phyloP scores from a whole-genome alignment of 768 basidiomycete species.

The Serendipita sp. region DNA sequence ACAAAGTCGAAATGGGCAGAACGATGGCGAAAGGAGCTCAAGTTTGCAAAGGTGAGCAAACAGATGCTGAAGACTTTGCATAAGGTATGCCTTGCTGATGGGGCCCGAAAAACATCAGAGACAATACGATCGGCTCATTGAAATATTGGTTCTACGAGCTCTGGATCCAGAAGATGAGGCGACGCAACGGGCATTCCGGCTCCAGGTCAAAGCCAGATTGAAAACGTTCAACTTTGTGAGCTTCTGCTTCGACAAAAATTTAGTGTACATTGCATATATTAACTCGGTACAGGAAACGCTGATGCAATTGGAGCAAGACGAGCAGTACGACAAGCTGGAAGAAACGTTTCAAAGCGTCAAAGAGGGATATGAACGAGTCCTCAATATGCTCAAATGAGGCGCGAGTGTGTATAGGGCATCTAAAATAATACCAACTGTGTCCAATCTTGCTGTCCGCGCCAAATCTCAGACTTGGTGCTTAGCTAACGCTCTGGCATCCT shows the following conservation, averaged over 20 bases:
- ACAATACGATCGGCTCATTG: constrained; percentile 81
- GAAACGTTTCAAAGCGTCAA: constrained; percentile 81
- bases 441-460: no score
- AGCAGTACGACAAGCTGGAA: constrained; percentile 75
- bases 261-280: neutral
- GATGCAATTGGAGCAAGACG: constrained; percentile 71
- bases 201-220: constrained; percentile 79
- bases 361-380: constrained; percentile 71
- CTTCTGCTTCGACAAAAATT: constrained; percentile 9
- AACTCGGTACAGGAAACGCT: constrained; percentile 51
- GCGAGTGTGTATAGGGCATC: neutral
- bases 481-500: no score
- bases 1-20: constrained; percentile 63
- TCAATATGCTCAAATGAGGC: constrained; percentile 29
- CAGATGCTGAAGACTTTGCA: neutral
- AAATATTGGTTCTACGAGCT: constrained; percentile 71
- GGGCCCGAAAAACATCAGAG: constrained; percentile 32
- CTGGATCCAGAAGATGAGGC: constrained; percentile 45
- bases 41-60: constrained; percentile 65
- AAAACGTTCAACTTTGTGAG: constrained; percentile 90
- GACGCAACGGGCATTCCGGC: constrained; percentile 47
- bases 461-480: no score
- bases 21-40: constrained; percentile 63
- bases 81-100: neutral
- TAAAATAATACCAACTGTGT: neutral